Evolutionary conservation across 805 yeast genomes (phyloP).

Genomic region (Pichia deserticola): DNA sequence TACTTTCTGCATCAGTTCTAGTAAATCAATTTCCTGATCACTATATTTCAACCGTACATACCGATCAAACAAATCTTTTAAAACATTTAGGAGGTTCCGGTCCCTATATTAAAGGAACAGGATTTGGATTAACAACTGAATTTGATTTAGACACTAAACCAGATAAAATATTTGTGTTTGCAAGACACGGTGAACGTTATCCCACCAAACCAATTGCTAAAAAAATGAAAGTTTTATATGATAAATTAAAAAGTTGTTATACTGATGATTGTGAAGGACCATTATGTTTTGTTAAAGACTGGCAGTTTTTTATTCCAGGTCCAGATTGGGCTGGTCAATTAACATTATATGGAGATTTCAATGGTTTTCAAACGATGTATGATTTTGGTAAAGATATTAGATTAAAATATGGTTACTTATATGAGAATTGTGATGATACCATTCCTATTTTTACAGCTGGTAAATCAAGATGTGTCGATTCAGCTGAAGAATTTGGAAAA

Average conservation of each 20-base stretch:
- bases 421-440: conserved; percentile 17
- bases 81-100: conserved; percentile 44
- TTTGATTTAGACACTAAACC: conserved; percentile 18
- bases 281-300: conserved; percentile 45
- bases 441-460: conserved; percentile 51
- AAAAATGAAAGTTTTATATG: conserved; percentile 20
- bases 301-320: conserved; percentile 37
- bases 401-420: conserved; percentile 41
- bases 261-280: conserved; percentile 39
- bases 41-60: not conserved
- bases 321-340: conserved; percentile 35
- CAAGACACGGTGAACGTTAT: conserved; percentile 76
- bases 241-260: conserved; percentile 28
- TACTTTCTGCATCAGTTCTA: not conserved
- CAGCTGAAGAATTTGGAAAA: conserved; percentile 48
- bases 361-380: conserved; percentile 45
- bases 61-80: conserved; percentile 41
- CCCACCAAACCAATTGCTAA: conserved; percentile 41
- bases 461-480: conserved; percentile 46
- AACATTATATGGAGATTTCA: conserved; percentile 41
- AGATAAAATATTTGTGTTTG: conserved; percentile 62
- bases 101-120: conserved; percentile 45
- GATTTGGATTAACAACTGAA: conserved; percentile 44
- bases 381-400: conserved; percentile 44
- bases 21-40: not conserved